phyloP scores from a whole-genome alignment of 2,329 filamentous ascomycete species.

The Zarea fungicola region DNA sequence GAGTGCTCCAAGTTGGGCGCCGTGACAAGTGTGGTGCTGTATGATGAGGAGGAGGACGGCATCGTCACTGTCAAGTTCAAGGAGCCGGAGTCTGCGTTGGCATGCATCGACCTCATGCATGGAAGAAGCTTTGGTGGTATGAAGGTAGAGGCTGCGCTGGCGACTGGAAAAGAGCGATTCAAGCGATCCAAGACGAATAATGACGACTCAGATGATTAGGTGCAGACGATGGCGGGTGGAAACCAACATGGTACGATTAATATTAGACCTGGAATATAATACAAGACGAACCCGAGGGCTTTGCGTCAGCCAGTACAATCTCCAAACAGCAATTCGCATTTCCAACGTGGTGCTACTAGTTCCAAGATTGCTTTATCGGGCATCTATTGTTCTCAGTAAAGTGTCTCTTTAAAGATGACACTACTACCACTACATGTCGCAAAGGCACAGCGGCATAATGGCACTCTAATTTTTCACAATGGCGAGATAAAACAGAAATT shows the following conservation, averaged over 20 bases:
- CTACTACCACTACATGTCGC: no score
- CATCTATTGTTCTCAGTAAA: no score
- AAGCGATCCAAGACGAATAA: conserved; percentile 59
- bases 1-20: conserved; percentile 82
- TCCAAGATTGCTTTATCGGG: no score
- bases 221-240: neutral
- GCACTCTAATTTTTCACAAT: no score
- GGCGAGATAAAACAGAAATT: no score
- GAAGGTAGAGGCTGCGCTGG: conserved; percentile 64
- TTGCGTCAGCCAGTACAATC: no score
- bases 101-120: conserved; percentile 70
- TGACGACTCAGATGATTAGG: conserved; percentile 26
- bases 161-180: conserved; percentile 67
- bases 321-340: no score
- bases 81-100: conserved; percentile 62
- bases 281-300: no score
- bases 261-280: neutral
- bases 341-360: no score
- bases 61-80: conserved; percentile 81
- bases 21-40: conserved; percentile 88
- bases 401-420: no score
- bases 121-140: conserved; percentile 74
- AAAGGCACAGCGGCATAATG: no score
- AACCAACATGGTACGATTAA: neutral
- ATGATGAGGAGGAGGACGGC: conserved; percentile 78